Base-by-base conservation (phyloP, 257 asterid genomes). In the Hygrophila difformis region DNA sequence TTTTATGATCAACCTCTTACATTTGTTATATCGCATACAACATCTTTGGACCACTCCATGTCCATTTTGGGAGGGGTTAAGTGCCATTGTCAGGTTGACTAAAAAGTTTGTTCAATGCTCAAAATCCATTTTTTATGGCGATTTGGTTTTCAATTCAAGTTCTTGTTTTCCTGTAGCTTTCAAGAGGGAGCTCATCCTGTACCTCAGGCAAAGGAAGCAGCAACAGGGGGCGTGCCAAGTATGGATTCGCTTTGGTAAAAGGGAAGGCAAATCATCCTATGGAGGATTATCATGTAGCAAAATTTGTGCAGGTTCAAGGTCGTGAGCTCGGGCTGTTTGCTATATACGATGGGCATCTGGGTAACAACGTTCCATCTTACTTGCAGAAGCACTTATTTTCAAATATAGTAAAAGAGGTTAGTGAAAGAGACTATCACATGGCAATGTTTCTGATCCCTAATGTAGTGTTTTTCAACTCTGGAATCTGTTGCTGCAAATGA, bases 231-330 rank as follows among this genome's bases (percentile, higher is more conserved):
- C 31, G 31, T 8, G 53, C 61, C 18, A 75, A 65, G 43, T 78
- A 62, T 61, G 88, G 88, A 18, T 75, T 65, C 48, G 58, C 66
- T 60, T 70, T 78, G 29, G 65, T 63, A 55, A 75, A 78, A 49
- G 84, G 95, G 34, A 74, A 72, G 53, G 92, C 93, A 21, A 72
- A 23, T 62, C 94, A 85, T 58, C 86, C 80, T 0, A 85, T 85
- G 94, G 96, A 85, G 70, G 96, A 85, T 68, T 82, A 65, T 76
- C 92, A 82, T 53, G 92, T 85, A 0, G 94, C 94, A 2, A 73
- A 73, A 45, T 78, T 85, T 55, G 72, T 69, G 20, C 78, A 73
- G 64, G 24, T 59, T 29, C 60, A 71, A 12, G 76, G 77, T n/a
- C 84, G 33, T 18, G 96, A 85, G 57, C 76, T 89, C 9, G 96